Percentiles rank a stretch among this genome's conserved stretches.
Evolutionary conservation across 116 monocot species (phyloP).

Genomic region (Trichopus zeylanicus): DNA sequence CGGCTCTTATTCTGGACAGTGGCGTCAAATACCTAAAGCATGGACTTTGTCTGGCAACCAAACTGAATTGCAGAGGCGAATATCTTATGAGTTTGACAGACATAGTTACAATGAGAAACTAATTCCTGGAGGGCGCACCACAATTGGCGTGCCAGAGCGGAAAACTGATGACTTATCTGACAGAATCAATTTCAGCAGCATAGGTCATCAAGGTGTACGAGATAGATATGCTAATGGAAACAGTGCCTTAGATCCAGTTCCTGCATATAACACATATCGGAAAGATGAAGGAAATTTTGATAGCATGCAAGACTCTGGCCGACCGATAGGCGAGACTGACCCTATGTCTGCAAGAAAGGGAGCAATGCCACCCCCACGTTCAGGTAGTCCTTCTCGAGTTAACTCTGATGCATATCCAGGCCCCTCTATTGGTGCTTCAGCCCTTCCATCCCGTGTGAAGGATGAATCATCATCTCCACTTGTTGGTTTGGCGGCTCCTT

Average conservation of each 20-base stretch:
- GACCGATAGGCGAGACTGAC: conserved; percentile 44
- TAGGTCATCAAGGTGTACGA: conserved; percentile 36
- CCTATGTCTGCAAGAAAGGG: conserved; percentile 29
- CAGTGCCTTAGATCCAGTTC: conserved; percentile 20
- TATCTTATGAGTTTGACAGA: conserved; percentile 85
- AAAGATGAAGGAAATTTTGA: conserved; percentile 35
- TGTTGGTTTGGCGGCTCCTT: conserved; percentile 34
- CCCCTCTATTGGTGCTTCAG: conserved; percentile 24
- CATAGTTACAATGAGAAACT: conserved; percentile 56
- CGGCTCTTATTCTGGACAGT: conserved; percentile 65
- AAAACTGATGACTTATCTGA: conserved; percentile 49
- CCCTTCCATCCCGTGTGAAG: conserved; percentile 27
- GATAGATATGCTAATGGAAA: conserved; percentile 51
- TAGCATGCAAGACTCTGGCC: conserved; percentile 26
- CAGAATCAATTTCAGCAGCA: conserved; percentile 24
- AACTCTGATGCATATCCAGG: conserved; percentile 33
- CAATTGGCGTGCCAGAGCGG: conserved; percentile 43
- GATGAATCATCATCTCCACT: conserved; percentile 37
- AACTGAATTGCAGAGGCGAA: conserved; percentile 53
- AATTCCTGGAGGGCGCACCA: conserved; percentile 38
- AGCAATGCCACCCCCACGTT: conserved; percentile 29
- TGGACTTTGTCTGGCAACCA: conserved; percentile 31
- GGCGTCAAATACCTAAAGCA: conserved; percentile 66
- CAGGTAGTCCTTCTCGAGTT: conserved; percentile 26
- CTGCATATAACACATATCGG: conserved; percentile 35